These are phyloP conservation scores for Metschnikowia henanensis DNA, from an alignment of 805 yeast genomes.

Conservation along the genomic window DNA sequence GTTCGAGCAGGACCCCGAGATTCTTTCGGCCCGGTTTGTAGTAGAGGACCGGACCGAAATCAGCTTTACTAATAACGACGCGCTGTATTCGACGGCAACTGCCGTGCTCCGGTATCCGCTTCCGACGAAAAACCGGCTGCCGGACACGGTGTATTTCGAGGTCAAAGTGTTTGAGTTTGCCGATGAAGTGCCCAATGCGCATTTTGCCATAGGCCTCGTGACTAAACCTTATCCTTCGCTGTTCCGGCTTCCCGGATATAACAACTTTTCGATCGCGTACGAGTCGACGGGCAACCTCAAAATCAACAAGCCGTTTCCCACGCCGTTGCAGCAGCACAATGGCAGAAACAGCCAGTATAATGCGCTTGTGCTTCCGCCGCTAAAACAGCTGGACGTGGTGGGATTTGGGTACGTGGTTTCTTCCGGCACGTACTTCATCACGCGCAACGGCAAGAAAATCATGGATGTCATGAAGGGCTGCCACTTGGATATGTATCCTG, in stretches of 20 bases:
- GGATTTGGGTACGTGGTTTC: conserved; percentile 54
- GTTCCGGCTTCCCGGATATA: conserved; percentile 73
- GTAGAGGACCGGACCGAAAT: conserved; percentile 43
- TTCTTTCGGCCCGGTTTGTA: conserved; percentile 32
- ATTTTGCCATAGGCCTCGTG: conserved; percentile 63
- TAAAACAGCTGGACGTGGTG: conserved; percentile 52
- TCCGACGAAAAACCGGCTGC: conserved; percentile 36
- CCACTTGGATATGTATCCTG: conserved; percentile 51
- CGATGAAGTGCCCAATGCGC: conserved; percentile 38
- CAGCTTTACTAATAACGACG: conserved; percentile 35
- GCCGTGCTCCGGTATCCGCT: conserved; percentile 39
- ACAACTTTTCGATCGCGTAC: conserved; percentile 67
- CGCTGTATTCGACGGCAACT: conserved; percentile 41
- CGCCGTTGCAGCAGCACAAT: conserved; percentile 43
- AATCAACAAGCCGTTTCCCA: conserved; percentile 61
- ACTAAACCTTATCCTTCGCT: conserved; percentile 70
- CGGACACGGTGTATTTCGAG: conserved; percentile 63
- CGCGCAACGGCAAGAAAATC: conserved; percentile 55
- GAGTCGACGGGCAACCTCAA: conserved; percentile 73
- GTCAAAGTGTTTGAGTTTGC: conserved; percentile 38
- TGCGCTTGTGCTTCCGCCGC: conserved; percentile 50
- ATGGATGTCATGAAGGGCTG: conserved; percentile 51
- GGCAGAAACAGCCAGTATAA: conserved; percentile 41
- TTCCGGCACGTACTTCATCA: conserved; percentile 51
- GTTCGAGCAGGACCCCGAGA: conserved; percentile 36